These are phyloP conservation scores for Tillandsia fasciculata DNA, from an alignment of 176 grass and related monocot species.

Conservation along the genomic window DNA sequence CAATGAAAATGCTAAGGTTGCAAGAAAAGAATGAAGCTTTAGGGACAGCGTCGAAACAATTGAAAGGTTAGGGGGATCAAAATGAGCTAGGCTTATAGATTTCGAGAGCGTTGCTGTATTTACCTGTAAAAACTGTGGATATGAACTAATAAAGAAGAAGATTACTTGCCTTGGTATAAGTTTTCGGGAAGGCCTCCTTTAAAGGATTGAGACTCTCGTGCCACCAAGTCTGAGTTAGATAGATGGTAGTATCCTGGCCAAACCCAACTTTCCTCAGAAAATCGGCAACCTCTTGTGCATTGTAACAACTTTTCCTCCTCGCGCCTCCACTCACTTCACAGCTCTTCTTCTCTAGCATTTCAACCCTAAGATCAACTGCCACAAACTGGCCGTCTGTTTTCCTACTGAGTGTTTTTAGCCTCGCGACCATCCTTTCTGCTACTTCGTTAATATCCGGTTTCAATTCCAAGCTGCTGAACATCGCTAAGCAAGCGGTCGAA, in stretches of 20 bases:
- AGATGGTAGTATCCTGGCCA: conserved; percentile 48
- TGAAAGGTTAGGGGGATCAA: too few species aligned
- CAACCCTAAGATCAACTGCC: conserved; percentile 44
- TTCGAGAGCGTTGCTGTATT: too few species aligned
- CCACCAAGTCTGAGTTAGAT: conserved; percentile 78
- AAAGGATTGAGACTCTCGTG: conserved; percentile 47
- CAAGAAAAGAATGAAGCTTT: too few species aligned
- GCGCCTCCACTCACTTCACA: conserved; percentile 37
- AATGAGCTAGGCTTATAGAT: too few species aligned
- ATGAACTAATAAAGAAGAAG: background rate
- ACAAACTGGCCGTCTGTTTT: conserved; percentile 46
- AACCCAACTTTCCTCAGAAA: conserved; percentile 66
- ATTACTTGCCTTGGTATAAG: conserved; percentile 69
- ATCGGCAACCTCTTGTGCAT: conserved; percentile 47
- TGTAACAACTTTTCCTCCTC: conserved; percentile 63
- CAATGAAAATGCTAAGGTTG: too few species aligned
- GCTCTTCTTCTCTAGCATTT: conserved; percentile 66
- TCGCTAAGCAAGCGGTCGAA: conserved; percentile 62
- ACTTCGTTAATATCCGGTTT: conserved; percentile 51
- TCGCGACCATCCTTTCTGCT: conserved; percentile 49
- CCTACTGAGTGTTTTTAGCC: conserved; percentile 51
- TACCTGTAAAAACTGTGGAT: too few species aligned
- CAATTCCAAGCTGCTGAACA: conserved; percentile 63
- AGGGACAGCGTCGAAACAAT: too few species aligned
- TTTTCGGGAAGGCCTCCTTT: conserved; percentile 61